phyloP scores from a whole-genome alignment of 2,329 filamentous ascomycete genomes.

The Penicillium freii region DNA sequence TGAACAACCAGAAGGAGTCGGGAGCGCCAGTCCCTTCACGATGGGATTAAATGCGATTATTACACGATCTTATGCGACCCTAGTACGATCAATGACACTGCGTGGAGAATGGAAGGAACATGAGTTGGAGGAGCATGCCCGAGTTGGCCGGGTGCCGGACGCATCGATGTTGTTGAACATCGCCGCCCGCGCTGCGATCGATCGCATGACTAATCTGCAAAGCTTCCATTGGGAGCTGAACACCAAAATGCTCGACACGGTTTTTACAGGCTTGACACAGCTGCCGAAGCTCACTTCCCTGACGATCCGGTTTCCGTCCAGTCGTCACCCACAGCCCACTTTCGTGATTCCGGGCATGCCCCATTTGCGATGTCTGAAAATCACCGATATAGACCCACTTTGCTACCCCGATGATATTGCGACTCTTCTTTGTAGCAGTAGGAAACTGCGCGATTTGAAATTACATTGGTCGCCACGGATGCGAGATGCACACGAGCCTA shows the following conservation, averaged over 20 bases:
- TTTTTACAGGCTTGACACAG: conserved; percentile 57
- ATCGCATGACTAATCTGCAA: conserved; percentile 57
- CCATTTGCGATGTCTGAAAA: conserved; percentile 53
- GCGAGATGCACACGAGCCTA: conserved; percentile 58
- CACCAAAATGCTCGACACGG: conserved; percentile 58
- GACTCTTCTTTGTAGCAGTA: conserved; percentile 53
- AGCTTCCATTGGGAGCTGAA: conserved; percentile 62
- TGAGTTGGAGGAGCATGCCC: conserved; percentile 57
- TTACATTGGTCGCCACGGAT: conserved; percentile 63
- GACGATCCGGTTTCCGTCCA: conserved; percentile 56
- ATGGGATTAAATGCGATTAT: conserved; percentile 64
- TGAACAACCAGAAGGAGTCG: conserved; percentile 59
- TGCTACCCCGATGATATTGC: conserved; percentile 65
- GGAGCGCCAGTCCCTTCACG: conserved; percentile 61
- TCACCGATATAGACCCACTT: conserved; percentile 61
- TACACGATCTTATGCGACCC: conserved; percentile 52
- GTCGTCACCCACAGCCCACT: conserved; percentile 57
- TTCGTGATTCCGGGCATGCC: conserved; percentile 57
- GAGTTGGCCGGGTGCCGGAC: conserved; percentile 59
- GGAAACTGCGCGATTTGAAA: conserved; percentile 54
- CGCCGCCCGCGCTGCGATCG: conserved; percentile 57
- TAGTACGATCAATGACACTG: conserved; percentile 54
- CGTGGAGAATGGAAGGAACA: conserved; percentile 58
- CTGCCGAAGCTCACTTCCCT: conserved; percentile 52
- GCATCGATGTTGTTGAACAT: conserved; percentile 64